phyloP scores from a whole-genome alignment of 345 rosid genomes.

The Citrus mangshanensis region DNA sequence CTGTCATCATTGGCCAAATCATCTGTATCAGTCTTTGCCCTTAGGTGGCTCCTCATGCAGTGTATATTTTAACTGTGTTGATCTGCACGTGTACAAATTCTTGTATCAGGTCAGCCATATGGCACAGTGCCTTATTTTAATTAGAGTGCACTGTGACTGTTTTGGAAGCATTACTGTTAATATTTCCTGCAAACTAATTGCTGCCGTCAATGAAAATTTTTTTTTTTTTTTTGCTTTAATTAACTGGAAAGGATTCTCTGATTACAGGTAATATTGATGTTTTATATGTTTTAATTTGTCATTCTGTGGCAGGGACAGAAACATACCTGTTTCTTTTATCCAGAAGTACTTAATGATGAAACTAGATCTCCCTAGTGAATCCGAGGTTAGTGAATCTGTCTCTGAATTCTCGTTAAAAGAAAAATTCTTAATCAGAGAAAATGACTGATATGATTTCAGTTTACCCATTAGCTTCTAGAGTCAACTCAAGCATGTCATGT shows the following conservation, averaged over 20 bases:
- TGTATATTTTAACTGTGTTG: neutral
- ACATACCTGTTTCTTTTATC: conserved; percentile 65
- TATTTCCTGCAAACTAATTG: neutral
- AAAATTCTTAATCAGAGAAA: neutral
- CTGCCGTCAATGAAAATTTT: neutral
- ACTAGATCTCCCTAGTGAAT: conserved; percentile 61
- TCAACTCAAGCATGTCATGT: neutral
- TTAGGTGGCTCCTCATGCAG: neutral
- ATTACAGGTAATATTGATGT: neutral
- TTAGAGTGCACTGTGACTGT: neutral
- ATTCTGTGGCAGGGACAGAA: conserved; percentile 63
- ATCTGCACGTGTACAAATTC: neutral
- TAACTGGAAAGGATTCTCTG: neutral
- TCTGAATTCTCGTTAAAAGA: conserved; percentile 9
- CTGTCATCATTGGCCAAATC: neutral
- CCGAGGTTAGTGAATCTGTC: conserved; percentile 56
- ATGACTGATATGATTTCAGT: conserved; percentile 8
- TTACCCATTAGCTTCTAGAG: neutral
- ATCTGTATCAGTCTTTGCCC: neutral
- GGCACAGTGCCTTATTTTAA: neutral
- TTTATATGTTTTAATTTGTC: neutral
- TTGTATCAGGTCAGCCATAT: neutral
- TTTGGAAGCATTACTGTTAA: neutral
- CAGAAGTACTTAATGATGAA: conserved; percentile 83
- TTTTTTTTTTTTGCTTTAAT: neutral